Evolutionary conservation across 192 early-diverging fungal species (phyloP).

Genomic region (Rhizoclosmatium globosum): DNA sequence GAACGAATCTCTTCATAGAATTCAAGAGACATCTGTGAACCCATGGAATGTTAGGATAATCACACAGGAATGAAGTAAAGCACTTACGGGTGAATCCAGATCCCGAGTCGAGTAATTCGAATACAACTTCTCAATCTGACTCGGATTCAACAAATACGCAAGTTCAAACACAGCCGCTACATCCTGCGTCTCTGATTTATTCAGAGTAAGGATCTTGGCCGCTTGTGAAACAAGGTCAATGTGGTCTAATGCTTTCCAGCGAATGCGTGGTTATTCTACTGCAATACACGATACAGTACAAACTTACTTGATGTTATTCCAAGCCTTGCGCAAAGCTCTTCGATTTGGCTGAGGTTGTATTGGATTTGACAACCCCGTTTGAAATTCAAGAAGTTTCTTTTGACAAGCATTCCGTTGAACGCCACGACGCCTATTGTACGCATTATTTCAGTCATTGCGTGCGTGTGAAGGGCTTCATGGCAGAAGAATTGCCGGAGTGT

Average conservation of each 20-base stretch:
- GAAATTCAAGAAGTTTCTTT: slow-evolving; percentile 90
- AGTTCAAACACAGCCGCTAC: slow-evolving; percentile 93
- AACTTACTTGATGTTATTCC: slow-evolving; percentile 70
- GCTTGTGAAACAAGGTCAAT: slow-evolving; percentile 86
- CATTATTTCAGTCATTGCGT: slow-evolving; percentile 85
- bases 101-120: slow-evolving; percentile 77
- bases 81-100: slow-evolving; percentile 72
- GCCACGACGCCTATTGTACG: slow-evolving; percentile 86
- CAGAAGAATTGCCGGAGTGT: slow-evolving; percentile 89
- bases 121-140: slow-evolving; percentile 90
- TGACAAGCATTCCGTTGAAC: slow-evolving; percentile 90
- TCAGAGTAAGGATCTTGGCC: slow-evolving; percentile 88
- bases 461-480: slow-evolving; percentile 77
- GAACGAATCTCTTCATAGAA: slow-evolving; percentile 9
- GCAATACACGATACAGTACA: background rate
- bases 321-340: slow-evolving; percentile 93
- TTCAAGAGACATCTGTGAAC: slow-evolving; percentile 25
- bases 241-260: slow-evolving; percentile 61
- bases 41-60: background rate
- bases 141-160: slow-evolving; percentile 82
- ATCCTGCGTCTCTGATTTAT: slow-evolving; percentile 75
- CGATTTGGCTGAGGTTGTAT: slow-evolving; percentile 90
- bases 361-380: slow-evolving; percentile 96
- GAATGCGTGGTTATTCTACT: background rate
- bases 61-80: background rate